A percentile compares a stretch with the other conserved stretches of the same genome.
Evolutionary conservation across 768 basidiomycete genomes (phyloP).

Genomic region (Trametopsis cervina): DNA sequence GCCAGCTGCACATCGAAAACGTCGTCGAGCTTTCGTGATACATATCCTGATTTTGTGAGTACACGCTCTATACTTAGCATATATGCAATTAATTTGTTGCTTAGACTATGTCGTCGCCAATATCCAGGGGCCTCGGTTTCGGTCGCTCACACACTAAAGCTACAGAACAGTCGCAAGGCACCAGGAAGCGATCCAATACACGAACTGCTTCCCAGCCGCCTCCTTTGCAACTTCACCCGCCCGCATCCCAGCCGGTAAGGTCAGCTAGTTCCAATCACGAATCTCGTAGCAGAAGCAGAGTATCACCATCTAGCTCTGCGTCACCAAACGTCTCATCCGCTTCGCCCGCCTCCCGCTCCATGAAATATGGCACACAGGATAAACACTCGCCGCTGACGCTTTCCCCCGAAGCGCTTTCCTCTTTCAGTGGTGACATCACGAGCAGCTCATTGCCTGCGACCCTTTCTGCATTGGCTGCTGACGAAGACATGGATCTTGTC

Average conservation of each 20-base stretch:
- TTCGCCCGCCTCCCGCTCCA: slow-evolving; percentile 4
- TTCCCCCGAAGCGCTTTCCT: slow-evolving; percentile 4
- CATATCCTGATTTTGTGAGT: too few species aligned
- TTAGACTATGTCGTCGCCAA: not conserved
- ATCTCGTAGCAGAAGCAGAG: not conserved
- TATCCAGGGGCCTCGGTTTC: not conserved
- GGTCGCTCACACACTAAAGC: not conserved
- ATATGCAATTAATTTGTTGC: too few species aligned
- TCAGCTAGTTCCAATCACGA: not conserved
- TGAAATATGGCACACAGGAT: slow-evolving; percentile 5
- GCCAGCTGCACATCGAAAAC: too few species aligned
- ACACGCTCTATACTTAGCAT: too few species aligned
- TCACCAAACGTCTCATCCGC: not conserved
- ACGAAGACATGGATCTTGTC: slow-evolving; percentile 1
- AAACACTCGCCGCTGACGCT: slow-evolving; percentile 4
- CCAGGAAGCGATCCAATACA: slow-evolving; percentile 9
- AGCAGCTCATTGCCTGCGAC: slow-evolving; percentile 9
- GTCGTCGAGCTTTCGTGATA: too few species aligned
- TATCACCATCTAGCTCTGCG: not conserved
- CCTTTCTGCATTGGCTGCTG: slow-evolving; percentile 6
- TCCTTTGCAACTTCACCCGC: slow-evolving; percentile 8
- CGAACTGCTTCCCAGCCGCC: slow-evolving; percentile 3
- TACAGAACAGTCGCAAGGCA: not conserved
- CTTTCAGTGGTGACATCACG: not conserved
- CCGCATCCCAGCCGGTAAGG: not conserved